phyloP scores from a whole-genome alignment of 768 basidiomycete species.

The Exidia glandulosa region DNA sequence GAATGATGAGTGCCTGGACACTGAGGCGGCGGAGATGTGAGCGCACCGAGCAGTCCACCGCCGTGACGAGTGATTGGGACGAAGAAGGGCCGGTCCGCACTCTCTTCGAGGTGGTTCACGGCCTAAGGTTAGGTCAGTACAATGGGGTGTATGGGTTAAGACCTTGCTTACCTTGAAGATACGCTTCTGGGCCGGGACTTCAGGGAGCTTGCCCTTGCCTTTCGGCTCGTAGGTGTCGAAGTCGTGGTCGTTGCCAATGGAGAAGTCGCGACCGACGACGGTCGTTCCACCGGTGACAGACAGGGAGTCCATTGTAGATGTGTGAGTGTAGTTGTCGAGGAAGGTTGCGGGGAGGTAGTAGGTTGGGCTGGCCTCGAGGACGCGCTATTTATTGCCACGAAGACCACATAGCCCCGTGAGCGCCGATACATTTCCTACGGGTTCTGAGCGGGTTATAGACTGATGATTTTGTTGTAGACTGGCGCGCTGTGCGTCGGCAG shows the following conservation, averaged over 20 bases:
- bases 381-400: neutral
- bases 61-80: constrained; percentile 43
- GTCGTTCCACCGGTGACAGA: constrained; percentile 10
- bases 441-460: neutral
- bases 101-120: constrained; percentile 24
- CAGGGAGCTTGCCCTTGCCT: neutral
- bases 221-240: neutral
- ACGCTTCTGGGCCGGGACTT: neutral
- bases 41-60: constrained; percentile 54
- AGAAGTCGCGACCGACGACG: constrained; percentile 4
- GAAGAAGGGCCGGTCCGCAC: constrained; percentile 51
- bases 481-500: no score
- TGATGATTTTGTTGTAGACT: no score
- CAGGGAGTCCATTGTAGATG: constrained; percentile 3
- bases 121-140: neutral
- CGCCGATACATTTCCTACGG: neutral
- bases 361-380: neutral
- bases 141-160: neutral
- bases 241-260: neutral
- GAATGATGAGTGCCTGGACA: neutral
- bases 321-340: no score
- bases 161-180: neutral
- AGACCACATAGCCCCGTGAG: neutral
- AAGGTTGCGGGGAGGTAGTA: neutral
- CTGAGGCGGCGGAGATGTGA: neutral